Percentiles rank a stretch among this genome's conserved stretches.
phyloP scores from a whole-genome alignment of 2,329 filamentous ascomycete genomes.

The Calonectria henricotiae region DNA sequence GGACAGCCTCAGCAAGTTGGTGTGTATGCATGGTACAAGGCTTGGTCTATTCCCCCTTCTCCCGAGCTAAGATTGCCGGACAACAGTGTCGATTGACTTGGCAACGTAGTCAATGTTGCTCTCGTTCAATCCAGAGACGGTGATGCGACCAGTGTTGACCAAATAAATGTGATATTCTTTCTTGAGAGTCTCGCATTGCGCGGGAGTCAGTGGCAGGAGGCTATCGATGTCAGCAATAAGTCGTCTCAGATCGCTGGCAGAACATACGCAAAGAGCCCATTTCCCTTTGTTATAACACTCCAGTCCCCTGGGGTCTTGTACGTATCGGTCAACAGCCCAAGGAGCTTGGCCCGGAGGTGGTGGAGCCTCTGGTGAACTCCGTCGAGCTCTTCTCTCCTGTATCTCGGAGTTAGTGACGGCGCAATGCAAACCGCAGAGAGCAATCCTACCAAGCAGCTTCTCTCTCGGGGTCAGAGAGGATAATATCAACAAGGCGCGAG shows the following conservation, averaged over 20 bases:
- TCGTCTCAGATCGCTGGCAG: background rate
- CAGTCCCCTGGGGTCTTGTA: constrained; percentile 41
- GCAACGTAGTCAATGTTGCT: constrained; percentile 35
- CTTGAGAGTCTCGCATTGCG: constrained; percentile 33
- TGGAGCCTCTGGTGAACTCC: constrained; percentile 27
- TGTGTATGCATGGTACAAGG: background rate
- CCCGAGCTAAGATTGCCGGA: constrained; percentile 16
- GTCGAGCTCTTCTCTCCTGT: constrained; percentile 33
- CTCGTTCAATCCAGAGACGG: constrained; percentile 32
- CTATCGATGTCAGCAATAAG: constrained; percentile 16
- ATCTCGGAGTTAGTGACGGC: background rate
- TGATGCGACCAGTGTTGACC: constrained; percentile 28
- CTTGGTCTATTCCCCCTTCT: background rate
- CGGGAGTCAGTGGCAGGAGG: constrained; percentile 22
- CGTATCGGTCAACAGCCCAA: constrained; percentile 6
- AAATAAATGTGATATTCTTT: constrained; percentile 40
- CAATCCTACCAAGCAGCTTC: constrained; percentile 33
- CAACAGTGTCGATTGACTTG: constrained; percentile 30
- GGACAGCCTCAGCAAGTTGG: background rate
- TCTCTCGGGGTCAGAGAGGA: constrained; percentile 33
- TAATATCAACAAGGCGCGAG: constrained; percentile 37
- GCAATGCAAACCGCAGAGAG: background rate
- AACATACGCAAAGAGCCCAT: constrained; percentile 37
- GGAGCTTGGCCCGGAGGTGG: constrained; percentile 25
- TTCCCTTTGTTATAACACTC: constrained; percentile 38